Evolutionary conservation across 2,329 filamentous ascomycete species (phyloP).

Genomic region (Orbilia quercus): DNA sequence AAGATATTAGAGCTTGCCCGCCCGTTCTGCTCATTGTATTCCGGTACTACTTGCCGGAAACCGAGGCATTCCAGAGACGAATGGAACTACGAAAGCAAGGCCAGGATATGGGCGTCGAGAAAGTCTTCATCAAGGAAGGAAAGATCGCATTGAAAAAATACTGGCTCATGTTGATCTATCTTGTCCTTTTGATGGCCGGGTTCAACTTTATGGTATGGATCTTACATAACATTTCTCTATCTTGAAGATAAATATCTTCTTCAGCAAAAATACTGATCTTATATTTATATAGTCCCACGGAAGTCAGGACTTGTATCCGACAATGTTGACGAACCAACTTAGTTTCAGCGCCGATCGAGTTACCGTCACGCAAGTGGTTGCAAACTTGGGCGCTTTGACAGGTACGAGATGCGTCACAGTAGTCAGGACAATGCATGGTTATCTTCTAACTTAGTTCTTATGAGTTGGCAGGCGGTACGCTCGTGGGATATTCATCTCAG

Average conservation of each 20-base stretch:
- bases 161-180: slow-evolving; percentile 82
- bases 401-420: slow-evolving; percentile 60
- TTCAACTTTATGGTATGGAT: slow-evolving; percentile 89
- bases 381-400: slow-evolving; percentile 75
- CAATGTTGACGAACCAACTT: slow-evolving; percentile 71
- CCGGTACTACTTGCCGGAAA: slow-evolving; percentile 82
- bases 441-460: no score
- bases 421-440: neutral
- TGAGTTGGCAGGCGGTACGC: slow-evolving; percentile 69
- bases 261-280: slow-evolving; percentile 2
- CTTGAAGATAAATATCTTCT: no score
- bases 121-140: slow-evolving; percentile 79
- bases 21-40: slow-evolving; percentile 83
- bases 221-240: no score
- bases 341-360: slow-evolving; percentile 69
- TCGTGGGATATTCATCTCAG: slow-evolving; percentile 79
- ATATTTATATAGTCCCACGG: slow-evolving; percentile 70
- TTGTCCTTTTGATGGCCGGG: slow-evolving; percentile 87
- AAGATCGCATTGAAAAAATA: slow-evolving; percentile 81
- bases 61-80: slow-evolving; percentile 76
- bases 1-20: slow-evolving; percentile 69
- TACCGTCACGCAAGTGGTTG: slow-evolving; percentile 77
- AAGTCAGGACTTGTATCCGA: slow-evolving; percentile 74
- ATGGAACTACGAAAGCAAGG: slow-evolving; percentile 66
- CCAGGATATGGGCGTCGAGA: slow-evolving; percentile 68